A percentile compares a stretch with the other conserved stretches of the same genome.
Conservation (phyloP, 2,329 filamentous ascomycete genomes). For the Claviceps spartinae region DNA sequence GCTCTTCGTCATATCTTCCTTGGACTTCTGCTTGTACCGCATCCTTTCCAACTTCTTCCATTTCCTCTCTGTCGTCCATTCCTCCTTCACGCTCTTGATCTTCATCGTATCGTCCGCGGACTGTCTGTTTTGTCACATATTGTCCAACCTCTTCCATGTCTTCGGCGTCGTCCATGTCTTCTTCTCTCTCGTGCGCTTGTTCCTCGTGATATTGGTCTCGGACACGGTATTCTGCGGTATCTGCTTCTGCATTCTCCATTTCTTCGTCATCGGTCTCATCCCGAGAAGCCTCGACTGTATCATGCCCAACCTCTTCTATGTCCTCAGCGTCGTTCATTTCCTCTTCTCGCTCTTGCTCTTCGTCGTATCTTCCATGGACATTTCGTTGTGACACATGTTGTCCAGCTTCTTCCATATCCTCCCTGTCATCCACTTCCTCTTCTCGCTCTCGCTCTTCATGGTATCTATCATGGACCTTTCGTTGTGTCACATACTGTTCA, state of each 20-base stretch:
- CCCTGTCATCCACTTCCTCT: background rate
- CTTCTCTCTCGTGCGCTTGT: background rate
- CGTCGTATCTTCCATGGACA: background rate
- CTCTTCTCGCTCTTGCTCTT: background rate
- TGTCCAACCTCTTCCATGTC: background rate
- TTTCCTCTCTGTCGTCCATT: background rate
- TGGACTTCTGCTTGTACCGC: background rate
- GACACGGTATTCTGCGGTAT: background rate
- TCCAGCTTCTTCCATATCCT: background rate
- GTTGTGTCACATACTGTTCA: background rate
- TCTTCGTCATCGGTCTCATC: background rate
- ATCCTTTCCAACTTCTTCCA: background rate
- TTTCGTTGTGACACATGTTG: background rate
- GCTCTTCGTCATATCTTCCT: no score
- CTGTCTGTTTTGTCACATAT: background rate
- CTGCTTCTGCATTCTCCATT: background rate
- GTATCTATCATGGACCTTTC: background rate
- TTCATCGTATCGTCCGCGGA: background rate
- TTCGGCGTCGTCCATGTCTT: background rate
- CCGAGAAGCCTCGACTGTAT: background rate
- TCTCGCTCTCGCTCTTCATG: background rate
- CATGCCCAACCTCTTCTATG: background rate
- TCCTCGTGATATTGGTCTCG: background rate
- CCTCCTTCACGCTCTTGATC: background rate
- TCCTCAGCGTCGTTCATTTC: background rate